These are phyloP conservation scores for Austroboletus eburneus DNA, from an alignment of 768 basidiomycete genomes.

Conservation along the genomic window DNA sequence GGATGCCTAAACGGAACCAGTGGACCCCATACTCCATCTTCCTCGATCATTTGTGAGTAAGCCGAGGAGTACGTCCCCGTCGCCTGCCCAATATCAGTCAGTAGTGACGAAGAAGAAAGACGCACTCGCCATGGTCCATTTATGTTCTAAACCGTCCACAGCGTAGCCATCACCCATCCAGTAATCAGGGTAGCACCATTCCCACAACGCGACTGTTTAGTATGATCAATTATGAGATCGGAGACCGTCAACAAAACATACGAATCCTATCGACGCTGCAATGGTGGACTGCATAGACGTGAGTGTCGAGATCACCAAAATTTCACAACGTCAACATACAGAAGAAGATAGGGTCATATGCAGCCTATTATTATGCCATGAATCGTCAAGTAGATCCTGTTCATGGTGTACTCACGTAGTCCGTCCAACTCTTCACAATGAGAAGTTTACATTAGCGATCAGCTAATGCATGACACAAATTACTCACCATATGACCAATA, in stretches of 20 bases:
- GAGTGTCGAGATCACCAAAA: neutral
- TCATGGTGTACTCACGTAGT: conserved; percentile 19
- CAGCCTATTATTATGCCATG: conserved; percentile 11
- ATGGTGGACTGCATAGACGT: conserved; percentile 19
- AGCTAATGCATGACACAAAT: neutral
- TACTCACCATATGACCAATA: conserved; percentile 26
- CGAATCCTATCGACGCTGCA: conserved; percentile 22
- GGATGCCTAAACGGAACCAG: conserved; percentile 23
- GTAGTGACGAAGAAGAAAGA: neutral
- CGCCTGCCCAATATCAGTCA: conserved; percentile 5
- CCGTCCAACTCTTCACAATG: conserved; percentile 13
- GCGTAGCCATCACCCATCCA: conserved; percentile 27
- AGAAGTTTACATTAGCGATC: neutral
- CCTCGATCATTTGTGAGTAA: conserved; percentile 20
- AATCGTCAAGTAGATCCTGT: neutral
- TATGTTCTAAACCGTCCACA: conserved; percentile 4
- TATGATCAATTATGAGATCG: neutral
- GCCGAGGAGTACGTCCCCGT: conserved; percentile 20
- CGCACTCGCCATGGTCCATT: conserved; percentile 23
- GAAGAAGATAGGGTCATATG: conserved; percentile 25
- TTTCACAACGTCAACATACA: conserved; percentile 7
- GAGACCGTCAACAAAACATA: conserved; percentile 3
- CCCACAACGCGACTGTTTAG: conserved; percentile 27
- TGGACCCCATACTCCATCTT: conserved; percentile 14
- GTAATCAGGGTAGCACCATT: conserved; percentile 26